Percentiles rank a stretch among this genome's conserved stretches.
Evolutionary conservation across 2,329 filamentous ascomycete genomes (phyloP).

Genomic region (Apiospora aurea): DNA sequence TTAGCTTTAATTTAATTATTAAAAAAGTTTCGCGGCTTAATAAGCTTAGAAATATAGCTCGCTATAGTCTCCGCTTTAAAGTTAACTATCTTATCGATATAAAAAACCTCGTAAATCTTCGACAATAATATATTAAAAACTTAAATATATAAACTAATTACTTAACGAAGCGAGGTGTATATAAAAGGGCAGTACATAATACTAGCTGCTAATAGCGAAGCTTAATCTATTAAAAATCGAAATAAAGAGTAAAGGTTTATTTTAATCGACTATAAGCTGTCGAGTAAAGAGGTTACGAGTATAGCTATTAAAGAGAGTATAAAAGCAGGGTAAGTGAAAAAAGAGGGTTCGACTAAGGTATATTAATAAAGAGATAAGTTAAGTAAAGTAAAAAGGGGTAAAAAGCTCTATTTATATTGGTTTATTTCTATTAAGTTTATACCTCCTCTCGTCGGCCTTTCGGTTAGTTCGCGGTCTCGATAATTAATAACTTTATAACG

Average conservation of each 20-base stretch:
- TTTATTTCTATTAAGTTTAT: neutral
- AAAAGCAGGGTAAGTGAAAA: neutral
- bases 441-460: neutral
- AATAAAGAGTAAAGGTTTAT: neutral
- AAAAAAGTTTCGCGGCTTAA: neutral
- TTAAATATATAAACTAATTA: neutral
- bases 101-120: neutral
- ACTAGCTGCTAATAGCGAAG: neutral
- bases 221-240: neutral
- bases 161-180: neutral
- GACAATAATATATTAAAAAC: neutral
- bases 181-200: neutral
- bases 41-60: neutral
- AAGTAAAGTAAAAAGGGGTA: neutral
- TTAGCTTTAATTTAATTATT: neutral
- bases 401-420: neutral
- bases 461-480: neutral
- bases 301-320: neutral
- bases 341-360: neutral
- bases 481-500: neutral
- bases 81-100: neutral
- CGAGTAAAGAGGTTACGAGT: neutral
- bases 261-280: neutral
- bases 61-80: neutral
- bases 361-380: neutral